These are phyloP conservation scores for Phytophthora tentaculata DNA, from an alignment of 352 stramenopile genomes.

Conservation along the genomic window DNA sequence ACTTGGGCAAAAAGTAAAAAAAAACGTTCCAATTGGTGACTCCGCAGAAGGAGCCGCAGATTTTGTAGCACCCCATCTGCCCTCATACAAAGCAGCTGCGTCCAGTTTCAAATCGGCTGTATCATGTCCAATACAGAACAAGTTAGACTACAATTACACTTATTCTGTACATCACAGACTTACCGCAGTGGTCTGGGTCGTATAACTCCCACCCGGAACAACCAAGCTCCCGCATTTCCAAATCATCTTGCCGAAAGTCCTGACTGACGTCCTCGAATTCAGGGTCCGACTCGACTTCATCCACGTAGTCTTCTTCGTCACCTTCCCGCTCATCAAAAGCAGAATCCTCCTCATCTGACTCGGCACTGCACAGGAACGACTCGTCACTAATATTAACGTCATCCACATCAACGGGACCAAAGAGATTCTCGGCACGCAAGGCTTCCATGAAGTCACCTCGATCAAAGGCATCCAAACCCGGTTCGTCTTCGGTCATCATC, in stretches of 20 bases:
- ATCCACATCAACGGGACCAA: neutral
- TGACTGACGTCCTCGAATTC: neutral
- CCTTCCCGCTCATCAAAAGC: neutral
- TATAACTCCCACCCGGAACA: neutral
- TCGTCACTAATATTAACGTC: neutral
- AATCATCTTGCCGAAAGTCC: neutral
- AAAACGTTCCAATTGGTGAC: neutral
- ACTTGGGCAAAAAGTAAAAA: slow-evolving; percentile 1
- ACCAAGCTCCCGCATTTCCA: neutral
- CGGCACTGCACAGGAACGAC: neutral
- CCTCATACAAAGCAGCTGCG: neutral
- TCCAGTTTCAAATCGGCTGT: neutral
- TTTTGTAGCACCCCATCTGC: neutral
- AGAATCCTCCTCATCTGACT: neutral
- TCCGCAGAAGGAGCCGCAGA: neutral
- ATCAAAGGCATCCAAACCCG: neutral
- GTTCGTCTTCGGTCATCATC: neutral
- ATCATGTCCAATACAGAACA: neutral
- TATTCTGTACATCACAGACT: slow-evolving; percentile 1
- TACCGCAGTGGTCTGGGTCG: neutral
- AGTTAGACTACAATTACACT: neutral
- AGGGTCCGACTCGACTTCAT: no score
- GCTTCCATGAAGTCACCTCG: neutral
- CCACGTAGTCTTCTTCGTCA: neutral
- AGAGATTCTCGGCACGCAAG: neutral